Percentiles rank a stretch among this genome's conserved stretches.
These are phyloP conservation scores for Sanguinoderma infundibulare DNA, from an alignment of 1,284 basidiomycete genomes.

Conservation along the genomic window DNA sequence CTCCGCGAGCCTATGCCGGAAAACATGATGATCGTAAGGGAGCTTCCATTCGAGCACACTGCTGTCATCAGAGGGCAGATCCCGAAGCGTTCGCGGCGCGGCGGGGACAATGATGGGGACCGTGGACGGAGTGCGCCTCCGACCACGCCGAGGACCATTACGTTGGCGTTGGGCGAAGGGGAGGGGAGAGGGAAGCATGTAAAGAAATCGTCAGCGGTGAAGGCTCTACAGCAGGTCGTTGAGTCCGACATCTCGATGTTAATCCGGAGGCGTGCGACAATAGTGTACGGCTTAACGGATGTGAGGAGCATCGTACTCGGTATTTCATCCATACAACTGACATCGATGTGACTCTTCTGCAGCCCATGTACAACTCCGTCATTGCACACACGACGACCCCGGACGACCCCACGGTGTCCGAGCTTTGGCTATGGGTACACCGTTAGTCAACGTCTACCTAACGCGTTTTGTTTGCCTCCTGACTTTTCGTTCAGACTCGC, in stretches of 20 bases:
- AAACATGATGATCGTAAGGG: slow-evolving; percentile 50
- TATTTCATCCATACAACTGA: slow-evolving; percentile 3
- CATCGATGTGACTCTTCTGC: neutral
- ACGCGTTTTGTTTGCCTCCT: neutral
- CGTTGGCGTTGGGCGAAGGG: slow-evolving; percentile 20
- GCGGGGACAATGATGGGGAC: slow-evolving; percentile 2
- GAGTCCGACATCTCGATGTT: slow-evolving; percentile 80
- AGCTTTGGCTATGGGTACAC: slow-evolving; percentile 84
- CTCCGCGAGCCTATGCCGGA: slow-evolving; percentile 40
- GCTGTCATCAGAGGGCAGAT: slow-evolving; percentile 12
- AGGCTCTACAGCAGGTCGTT: slow-evolving; percentile 43
- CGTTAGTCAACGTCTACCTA: slow-evolving; percentile 53
- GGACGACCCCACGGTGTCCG: slow-evolving; percentile 55
- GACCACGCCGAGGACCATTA: slow-evolving; percentile 13
- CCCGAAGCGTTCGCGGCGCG: slow-evolving; percentile 4
- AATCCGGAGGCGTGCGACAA: slow-evolving; percentile 72
- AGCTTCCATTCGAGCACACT: slow-evolving; percentile 42
- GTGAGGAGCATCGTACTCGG: slow-evolving; percentile 27
- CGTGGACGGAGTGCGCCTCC: slow-evolving; percentile 7
- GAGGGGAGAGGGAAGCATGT: slow-evolving; percentile 9
- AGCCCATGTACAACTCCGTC: slow-evolving; percentile 70
- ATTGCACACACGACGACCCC: slow-evolving; percentile 56
- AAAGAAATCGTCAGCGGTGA: slow-evolving; percentile 16
- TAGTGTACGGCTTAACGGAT: slow-evolving; percentile 82
- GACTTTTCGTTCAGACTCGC: slow-evolving; percentile 51